Evolutionary conservation across 805 yeast genomes (phyloP), one percentile per base, ranked within the genome.

Genomic region (Hanseniaspora occidentalis): DNA sequence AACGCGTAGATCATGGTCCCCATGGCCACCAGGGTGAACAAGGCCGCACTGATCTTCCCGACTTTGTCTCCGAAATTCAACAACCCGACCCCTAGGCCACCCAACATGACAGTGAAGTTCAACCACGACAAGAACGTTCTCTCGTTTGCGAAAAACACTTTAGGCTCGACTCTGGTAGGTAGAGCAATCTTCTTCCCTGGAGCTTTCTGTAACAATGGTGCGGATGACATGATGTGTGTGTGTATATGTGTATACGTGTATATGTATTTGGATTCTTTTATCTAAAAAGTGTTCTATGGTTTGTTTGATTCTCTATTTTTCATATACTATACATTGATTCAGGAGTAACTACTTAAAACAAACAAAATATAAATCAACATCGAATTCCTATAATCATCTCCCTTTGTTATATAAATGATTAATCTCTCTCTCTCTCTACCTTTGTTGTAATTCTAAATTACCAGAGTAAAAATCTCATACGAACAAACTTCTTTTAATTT

Each of bases 91-190:
- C 96, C 97, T 44, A 92, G 71, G 36, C 96, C 94, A 22, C 99
- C 98, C 45, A 92, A 71, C 56, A 94, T 84, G 44, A 92, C 96
- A n/a, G 99, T 92, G 71, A 92, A 92, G 64, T 94, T 94, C 54
- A 92, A 74, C 99, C 99, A 92, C 37, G 97, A 89, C 45, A 92
- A 71, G 58, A 92, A 92, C 1, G 99, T 92, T 70, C 99, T 84
- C 66, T 92, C 99, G 59, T 92, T 92, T 57, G 98, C 98, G 57
- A 92, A 92, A 67, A 94, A 92, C 21, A 92, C 98, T 64, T 92
- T 92, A 50, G 99, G 99, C 65, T 92, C 99, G 18, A 92, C 96
- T 48, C 99, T 75, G 16, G 96, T 94, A 37, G 99, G 99, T 42
- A 92, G 71, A 3, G 98, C 97, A 50, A 92, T 92, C 66, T 97